Evolutionary conservation across 495 filamentous ascomycete species (phyloP).

Genomic region (Aspergillus diversus): DNA sequence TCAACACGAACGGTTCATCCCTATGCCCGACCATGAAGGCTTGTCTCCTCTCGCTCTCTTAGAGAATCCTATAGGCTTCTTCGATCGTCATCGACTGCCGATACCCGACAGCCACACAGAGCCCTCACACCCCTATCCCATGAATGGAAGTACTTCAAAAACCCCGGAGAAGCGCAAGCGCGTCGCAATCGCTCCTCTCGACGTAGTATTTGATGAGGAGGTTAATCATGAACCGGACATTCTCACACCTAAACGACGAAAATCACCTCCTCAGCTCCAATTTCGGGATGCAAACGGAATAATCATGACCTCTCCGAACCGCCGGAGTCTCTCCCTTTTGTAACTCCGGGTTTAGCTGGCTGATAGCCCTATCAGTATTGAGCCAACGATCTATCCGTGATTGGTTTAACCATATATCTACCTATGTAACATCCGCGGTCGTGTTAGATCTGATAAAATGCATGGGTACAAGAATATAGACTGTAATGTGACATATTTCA

Average conservation of each 20-base stretch:
- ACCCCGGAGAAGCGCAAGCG: slow-evolving; percentile 25
- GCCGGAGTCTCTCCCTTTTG: slow-evolving; percentile 18
- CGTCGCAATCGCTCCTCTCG: neutral
- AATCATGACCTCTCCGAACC: slow-evolving; percentile 25
- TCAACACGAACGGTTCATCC: slow-evolving; percentile 67
- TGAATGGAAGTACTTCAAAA: neutral
- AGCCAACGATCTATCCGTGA: neutral
- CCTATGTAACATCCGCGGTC: neutral
- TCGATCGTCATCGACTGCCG: slow-evolving; percentile 45
- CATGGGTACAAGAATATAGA: too few species aligned
- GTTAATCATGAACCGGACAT: slow-evolving; percentile 16
- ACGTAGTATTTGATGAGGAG: neutral
- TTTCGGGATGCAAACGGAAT: slow-evolving; percentile 27
- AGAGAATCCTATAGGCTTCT: slow-evolving; percentile 35
- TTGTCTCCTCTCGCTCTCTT: slow-evolving; percentile 31
- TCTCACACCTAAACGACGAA: slow-evolving; percentile 25
- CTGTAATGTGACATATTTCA: too few species aligned
- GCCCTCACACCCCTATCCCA: neutral
- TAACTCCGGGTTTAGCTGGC: neutral
- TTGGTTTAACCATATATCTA: neutral
- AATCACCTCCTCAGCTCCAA: slow-evolving; percentile 6
- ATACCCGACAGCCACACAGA: slow-evolving; percentile 37
- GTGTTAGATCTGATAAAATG: too few species aligned
- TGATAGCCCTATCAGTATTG: neutral
- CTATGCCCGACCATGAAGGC: slow-evolving; percentile 51